Evolutionary conservation across 768 basidiomycete genomes (phyloP).

Genomic region (Tylopilus felleus): DNA sequence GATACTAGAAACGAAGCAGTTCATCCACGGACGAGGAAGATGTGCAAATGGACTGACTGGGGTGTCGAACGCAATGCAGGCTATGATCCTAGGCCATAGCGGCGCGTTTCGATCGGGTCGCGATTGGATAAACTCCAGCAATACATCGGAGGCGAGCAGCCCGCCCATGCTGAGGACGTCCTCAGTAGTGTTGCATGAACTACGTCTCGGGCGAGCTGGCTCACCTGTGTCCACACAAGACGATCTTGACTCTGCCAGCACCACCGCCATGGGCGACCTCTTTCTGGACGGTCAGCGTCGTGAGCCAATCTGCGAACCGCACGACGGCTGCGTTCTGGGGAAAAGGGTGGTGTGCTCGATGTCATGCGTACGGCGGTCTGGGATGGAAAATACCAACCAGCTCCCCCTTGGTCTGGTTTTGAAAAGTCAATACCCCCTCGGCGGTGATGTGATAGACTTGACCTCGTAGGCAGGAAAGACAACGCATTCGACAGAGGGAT

Average conservation of each 20-base stretch:
- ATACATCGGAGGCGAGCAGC: slow-evolving; percentile 78
- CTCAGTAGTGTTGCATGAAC: neutral
- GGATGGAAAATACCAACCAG: slow-evolving; percentile 51
- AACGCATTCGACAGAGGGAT: slow-evolving; percentile 63
- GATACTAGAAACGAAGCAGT: slow-evolving; percentile 52
- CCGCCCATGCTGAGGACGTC: slow-evolving; percentile 80
- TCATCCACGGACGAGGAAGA: neutral
- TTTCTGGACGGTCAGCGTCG: slow-evolving; percentile 79
- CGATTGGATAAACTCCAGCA: slow-evolving; percentile 66
- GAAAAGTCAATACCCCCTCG: slow-evolving; percentile 12
- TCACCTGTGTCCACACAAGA: slow-evolving; percentile 88
- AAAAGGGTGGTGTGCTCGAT: neutral
- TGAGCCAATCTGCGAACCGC: slow-evolving; percentile 89
- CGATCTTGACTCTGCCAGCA: slow-evolving; percentile 67
- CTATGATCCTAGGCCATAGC: slow-evolving; percentile 87
- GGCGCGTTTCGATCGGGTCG: slow-evolving; percentile 63
- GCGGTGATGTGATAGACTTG: slow-evolving; percentile 7
- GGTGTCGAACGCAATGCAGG: slow-evolving; percentile 84
- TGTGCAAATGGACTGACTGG: slow-evolving; percentile 52
- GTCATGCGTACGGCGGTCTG: neutral
- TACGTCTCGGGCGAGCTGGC: slow-evolving; percentile 8
- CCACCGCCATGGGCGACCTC: slow-evolving; percentile 81
- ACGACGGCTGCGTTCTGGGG: slow-evolving; percentile 73
- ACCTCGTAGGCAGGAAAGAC: slow-evolving; percentile 91
- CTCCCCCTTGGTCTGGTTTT: slow-evolving; percentile 80